A percentile compares a stretch with the other conserved stretches of the same genome.
phyloP scores from a whole-genome alignment of 306 rosid species.

The Dryas drummondii region DNA sequence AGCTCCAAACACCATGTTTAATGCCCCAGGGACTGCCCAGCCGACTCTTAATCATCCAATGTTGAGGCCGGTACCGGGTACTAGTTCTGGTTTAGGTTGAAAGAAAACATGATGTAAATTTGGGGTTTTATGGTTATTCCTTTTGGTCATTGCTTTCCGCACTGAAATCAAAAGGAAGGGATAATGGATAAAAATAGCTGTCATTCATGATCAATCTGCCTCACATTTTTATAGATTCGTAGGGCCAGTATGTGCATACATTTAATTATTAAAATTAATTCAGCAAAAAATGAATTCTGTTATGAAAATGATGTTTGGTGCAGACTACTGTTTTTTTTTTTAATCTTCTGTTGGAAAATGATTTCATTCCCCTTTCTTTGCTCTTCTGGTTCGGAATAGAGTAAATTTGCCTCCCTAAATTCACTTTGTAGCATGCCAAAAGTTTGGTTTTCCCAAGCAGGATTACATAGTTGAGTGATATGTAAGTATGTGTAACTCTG shows the following conservation, averaged over 20 bases:
- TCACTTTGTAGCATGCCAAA: background rate
- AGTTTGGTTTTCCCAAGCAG: too few relatives aligned
- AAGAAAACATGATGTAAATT: constrained; percentile 27
- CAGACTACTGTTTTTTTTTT: too few relatives aligned
- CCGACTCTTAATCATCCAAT: constrained; percentile 67
- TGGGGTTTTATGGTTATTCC: constrained; percentile 27
- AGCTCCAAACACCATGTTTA: constrained; percentile 68
- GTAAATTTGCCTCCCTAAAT: background rate
- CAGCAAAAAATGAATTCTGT: constrained; percentile 3
- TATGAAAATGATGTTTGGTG: background rate
- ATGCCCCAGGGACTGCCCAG: constrained; percentile 59
- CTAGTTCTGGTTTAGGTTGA: constrained; percentile 90
- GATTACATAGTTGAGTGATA: too few relatives aligned
- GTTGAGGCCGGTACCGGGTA: constrained; percentile 84
- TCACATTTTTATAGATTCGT: constrained; percentile 27
- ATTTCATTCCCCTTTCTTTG: background rate
- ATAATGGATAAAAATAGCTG: constrained; percentile 35
- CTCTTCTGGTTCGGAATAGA: background rate
- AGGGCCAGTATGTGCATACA: background rate
- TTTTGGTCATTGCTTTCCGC: constrained; percentile 46
- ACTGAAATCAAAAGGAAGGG: constrained; percentile 37
- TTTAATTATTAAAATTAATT: constrained; percentile 39
- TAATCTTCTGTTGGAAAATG: too few relatives aligned
- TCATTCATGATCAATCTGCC: constrained; percentile 27
- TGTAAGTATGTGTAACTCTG: too few relatives aligned